Conservation (phyloP, 1,139 yeast genomes). For the Saccharomyces hybrid region DNA sequence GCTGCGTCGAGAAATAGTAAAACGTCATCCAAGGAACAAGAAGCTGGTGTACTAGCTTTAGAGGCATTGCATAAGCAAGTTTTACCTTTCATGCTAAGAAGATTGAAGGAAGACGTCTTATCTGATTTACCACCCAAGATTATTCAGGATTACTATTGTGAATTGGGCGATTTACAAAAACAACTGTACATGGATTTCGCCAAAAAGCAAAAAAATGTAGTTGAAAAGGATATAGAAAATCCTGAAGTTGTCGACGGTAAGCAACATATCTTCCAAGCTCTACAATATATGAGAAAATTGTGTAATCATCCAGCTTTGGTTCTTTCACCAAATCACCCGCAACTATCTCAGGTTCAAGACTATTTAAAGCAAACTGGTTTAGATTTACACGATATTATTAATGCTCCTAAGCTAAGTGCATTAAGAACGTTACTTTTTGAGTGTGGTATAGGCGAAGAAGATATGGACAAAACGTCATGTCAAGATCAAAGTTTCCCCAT, state of each 20-base stretch:
- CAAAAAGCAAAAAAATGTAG: slow-evolving; percentile 70
- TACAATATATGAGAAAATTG: slow-evolving; percentile 93
- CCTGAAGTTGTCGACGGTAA: slow-evolving; percentile 46
- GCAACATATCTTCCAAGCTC: slow-evolving; percentile 93
- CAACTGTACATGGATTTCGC: slow-evolving; percentile 85
- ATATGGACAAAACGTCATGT: slow-evolving; percentile 36
- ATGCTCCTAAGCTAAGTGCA: slow-evolving; percentile 86
- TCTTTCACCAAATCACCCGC: slow-evolving; percentile 79
- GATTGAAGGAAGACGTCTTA: slow-evolving; percentile 91
- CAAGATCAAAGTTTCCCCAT: slow-evolving; percentile 42
- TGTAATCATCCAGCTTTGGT: slow-evolving; percentile 97
- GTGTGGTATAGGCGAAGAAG: slow-evolving; percentile 83
- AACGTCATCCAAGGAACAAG: slow-evolving; percentile 89
- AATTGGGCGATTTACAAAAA: slow-evolving; percentile 82
- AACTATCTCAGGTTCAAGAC: slow-evolving; percentile 54
- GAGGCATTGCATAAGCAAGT: slow-evolving; percentile 96
- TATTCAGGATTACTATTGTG: slow-evolving; percentile 96
- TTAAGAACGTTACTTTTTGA: slow-evolving; percentile 74
- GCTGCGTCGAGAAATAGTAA: slow-evolving; percentile 89
- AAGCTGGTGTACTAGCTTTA: slow-evolving; percentile 90
- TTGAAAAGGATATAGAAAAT: slow-evolving; percentile 52
- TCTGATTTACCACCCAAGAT: slow-evolving; percentile 97
- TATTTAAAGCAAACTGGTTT: slow-evolving; percentile 54
- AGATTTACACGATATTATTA: slow-evolving; percentile 62
- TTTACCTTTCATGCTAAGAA: slow-evolving; percentile 88